These are phyloP conservation scores for Schizochytrium sp. DNA, from an alignment of 108 stramenopile genomes.

Conservation along the genomic window DNA sequence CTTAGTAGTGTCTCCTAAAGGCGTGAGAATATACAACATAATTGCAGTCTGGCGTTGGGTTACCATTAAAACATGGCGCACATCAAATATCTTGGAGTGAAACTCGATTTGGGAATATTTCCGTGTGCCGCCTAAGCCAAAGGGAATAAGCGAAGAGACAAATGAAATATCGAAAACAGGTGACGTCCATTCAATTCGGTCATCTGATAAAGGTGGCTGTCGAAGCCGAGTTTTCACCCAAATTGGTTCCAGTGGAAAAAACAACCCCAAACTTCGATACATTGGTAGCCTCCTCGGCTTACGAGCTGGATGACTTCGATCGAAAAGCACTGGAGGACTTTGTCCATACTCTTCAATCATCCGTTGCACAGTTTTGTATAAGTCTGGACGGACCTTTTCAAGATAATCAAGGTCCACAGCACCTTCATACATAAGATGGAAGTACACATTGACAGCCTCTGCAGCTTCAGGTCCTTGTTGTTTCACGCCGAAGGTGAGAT, in stretches of 20 bases:
- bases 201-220: background rate
- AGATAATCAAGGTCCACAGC: constrained; percentile 70
- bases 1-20: background rate
- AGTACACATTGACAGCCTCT: constrained; percentile 69
- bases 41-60: background rate
- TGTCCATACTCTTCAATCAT: constrained; percentile 67
- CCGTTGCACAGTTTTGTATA: constrained; percentile 57
- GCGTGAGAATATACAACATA: background rate
- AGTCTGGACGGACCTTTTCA: constrained; percentile 32
- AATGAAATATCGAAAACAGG: background rate
- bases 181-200: constrained; percentile 5
- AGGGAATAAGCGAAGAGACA: constrained; percentile 22
- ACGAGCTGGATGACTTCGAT: constrained; percentile 66
- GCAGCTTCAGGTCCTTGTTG: constrained; percentile 64
- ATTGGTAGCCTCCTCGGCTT: background rate
- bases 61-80: constrained; percentile 33
- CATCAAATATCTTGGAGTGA: background rate
- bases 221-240: background rate
- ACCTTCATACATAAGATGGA: constrained; percentile 68
- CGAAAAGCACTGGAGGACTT: constrained; percentile 65
- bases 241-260: constrained; percentile 15
- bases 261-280: background rate
- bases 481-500: constrained; percentile 69
- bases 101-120: background rate
- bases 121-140: background rate